Evolutionary conservation across 768 basidiomycete species (phyloP), one percentile per base, ranked within the genome.

Genomic region (Mycena olivaceomarginata): DNA sequence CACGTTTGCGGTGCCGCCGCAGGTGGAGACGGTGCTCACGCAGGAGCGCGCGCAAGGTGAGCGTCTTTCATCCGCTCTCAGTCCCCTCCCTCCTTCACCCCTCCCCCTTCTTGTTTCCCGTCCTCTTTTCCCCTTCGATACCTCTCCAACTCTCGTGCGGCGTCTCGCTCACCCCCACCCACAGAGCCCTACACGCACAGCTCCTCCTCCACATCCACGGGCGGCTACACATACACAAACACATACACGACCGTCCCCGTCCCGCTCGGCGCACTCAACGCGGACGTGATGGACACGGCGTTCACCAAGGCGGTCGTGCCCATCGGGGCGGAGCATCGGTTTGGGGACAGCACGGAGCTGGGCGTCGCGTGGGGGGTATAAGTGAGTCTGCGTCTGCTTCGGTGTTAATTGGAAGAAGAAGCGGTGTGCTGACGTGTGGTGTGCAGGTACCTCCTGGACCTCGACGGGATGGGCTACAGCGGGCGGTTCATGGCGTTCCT

Each of bases 401-500:
- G 31, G 31, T 31, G 31, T 31, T 31, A 31, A 31, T 4, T 31
- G 31, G 3, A 31, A 31, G 31, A 31, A 31, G 31, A 31, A 31
- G 31, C 31, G 31, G 31, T 31, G 31, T 31, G 37, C 51, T 67
- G 40, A 43, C 57, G n/a, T 20, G 4, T n/a, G 15, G 22, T 4
- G 51, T 11, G 11, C 37, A 78, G 73, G 51, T 97, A 98, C 82
- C 89, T 98, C 46, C 85, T 98, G 77, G 98, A 99, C 85, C 85
- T 99, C 72, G 98, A 98, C 82, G 98, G 98, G 18, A 98, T 97
- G 95, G 94, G 96, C 22, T 99, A 99, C 85, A 97, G 95, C 39
- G 98, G 94, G 4, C 90, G 97, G 15, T 97, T 98, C 84, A 93
- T 97, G 90, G 90, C 94, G 0, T 93, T 96, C 82, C 85, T 97